Evolutionary conservation across 306 rosid species (phyloP).

Genomic region (Bauhinia variegata): DNA sequence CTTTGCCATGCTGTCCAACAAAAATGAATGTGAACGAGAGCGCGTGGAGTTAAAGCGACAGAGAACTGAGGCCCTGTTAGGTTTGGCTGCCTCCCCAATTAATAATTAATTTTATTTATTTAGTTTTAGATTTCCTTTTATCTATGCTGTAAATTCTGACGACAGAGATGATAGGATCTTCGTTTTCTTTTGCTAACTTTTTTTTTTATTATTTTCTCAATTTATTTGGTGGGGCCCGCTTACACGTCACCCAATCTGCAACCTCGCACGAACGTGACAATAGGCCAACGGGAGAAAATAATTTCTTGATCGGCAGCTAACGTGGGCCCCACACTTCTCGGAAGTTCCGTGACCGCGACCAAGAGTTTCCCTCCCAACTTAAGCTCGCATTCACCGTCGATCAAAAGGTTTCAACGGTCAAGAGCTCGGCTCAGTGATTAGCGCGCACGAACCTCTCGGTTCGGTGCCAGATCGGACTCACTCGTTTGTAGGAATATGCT

Average conservation of each 20-base stretch:
- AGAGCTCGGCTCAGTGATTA: slow-evolving; percentile 25
- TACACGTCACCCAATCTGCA: slow-evolving; percentile 61
- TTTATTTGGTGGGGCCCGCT: slow-evolving; percentile 52
- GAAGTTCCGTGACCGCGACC: slow-evolving; percentile 93
- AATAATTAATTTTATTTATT: neutral
- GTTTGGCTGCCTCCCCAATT: slow-evolving; percentile 24
- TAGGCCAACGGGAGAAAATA: slow-evolving; percentile 71
- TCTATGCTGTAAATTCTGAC: slow-evolving; percentile 47
- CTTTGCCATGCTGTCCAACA: slow-evolving; percentile 52
- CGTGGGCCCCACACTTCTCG: slow-evolving; percentile 75
- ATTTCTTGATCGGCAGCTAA: slow-evolving; percentile 77
- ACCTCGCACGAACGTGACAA: slow-evolving; percentile 86
- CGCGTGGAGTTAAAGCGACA: slow-evolving; percentile 49
- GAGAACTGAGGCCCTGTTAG: neutral
- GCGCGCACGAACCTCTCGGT: slow-evolving; percentile 56
- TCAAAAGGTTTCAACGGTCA: slow-evolving; percentile 35
- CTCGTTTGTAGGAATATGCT: slow-evolving; percentile 42
- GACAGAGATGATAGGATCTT: slow-evolving; percentile 9
- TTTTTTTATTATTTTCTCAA: neutral
- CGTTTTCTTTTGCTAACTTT: neutral
- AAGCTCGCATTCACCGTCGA: slow-evolving; percentile 39
- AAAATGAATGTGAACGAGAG: slow-evolving; percentile 34
- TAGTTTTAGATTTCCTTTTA: neutral
- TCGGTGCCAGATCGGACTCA: slow-evolving; percentile 71
- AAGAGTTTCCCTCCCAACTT: slow-evolving; percentile 43